Evolutionary conservation across 352 stramenopile genomes (phyloP), one percentile per base, ranked within the genome.

Genomic region (Thraustotheca clavata): DNA sequence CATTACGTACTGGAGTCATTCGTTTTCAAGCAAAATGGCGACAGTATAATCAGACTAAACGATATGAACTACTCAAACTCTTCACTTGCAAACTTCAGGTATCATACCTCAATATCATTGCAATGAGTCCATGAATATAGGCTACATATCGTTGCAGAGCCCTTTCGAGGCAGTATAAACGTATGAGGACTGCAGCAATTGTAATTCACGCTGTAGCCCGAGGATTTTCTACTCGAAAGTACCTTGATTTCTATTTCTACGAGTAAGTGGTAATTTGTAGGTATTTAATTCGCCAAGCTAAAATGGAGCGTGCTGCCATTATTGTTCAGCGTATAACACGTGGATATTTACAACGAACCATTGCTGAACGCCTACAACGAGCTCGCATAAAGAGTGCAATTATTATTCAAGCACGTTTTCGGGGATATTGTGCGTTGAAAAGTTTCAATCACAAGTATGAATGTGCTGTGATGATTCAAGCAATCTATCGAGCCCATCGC

Each of bases 1-100:
- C 57, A 0, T 32, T 90, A 7, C 73, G 77, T 18, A 52, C 22
- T 33, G 80, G 71, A 0, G 69, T 76, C 5, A 32, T 76, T 0
- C 32, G 66, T 31, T 77, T 80, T 22, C 80, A 89, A 67, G 76
- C 80, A 2, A 49, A 76, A 4, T 89, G 73, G 74, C 68, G 79
- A 4, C 87, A 86, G 78, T 61, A 68, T 29, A 18, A 50, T 3
- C 55, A 66, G 3, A 69, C 57, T 4, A 24, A 5, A 3, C 67
- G 29, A 1, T 79, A 59, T 33, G 18, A 35, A 3, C 34, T 18
- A 6, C 36, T 74, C 14, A 60, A 50, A 31, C 6, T 16, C 0
- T 62, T 63, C 0, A 62, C 49, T 3, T 38, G 76, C 9, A 54
- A 69, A 35, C 62, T 84, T 32, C 75, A 86, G 69, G 70, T 38